A percentile compares a stretch with the other conserved stretches of the same genome.
Evolutionary conservation across 495 filamentous ascomycete species (phyloP).

Genomic region (Penicillium daleae): DNA sequence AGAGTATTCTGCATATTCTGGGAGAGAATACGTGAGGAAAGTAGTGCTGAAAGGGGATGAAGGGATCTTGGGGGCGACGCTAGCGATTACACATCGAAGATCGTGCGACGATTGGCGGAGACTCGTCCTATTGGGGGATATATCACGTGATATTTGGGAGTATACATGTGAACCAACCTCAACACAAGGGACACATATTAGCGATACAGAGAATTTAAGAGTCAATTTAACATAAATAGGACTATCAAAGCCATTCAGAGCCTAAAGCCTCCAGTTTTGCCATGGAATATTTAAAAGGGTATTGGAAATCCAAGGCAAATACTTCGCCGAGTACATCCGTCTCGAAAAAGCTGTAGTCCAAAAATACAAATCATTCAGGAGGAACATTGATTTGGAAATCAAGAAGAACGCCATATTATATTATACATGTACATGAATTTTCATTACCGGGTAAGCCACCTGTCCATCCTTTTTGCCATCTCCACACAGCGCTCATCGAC

Average conservation of each 20-base stretch:
- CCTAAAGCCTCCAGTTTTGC: too few species aligned
- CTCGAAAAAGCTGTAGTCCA: neutral
- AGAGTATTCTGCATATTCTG: neutral
- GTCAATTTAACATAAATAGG: too few species aligned
- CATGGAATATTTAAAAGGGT: too few species aligned
- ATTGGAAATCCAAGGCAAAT: too few species aligned
- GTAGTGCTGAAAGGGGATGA: neutral
- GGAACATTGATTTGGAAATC: neutral
- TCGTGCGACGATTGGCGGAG: neutral
- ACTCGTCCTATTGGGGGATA: neutral
- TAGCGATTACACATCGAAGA: neutral
- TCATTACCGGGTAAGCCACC: constrained; percentile 9
- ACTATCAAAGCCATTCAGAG: too few species aligned
- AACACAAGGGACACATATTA: neutral
- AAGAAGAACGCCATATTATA: neutral
- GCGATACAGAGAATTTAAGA: too few species aligned
- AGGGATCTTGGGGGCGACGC: neutral
- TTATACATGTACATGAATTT: neutral
- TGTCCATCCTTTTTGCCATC: constrained; percentile 16
- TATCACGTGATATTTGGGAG: neutral
- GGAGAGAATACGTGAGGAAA: neutral
- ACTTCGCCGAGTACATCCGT: too few species aligned
- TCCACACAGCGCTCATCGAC: constrained; percentile 22
- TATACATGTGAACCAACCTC: neutral
- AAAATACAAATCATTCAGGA: neutral